Conservation (phyloP, 1,284 basidiomycete genomes). For the Trichosporon sp. region DNA sequence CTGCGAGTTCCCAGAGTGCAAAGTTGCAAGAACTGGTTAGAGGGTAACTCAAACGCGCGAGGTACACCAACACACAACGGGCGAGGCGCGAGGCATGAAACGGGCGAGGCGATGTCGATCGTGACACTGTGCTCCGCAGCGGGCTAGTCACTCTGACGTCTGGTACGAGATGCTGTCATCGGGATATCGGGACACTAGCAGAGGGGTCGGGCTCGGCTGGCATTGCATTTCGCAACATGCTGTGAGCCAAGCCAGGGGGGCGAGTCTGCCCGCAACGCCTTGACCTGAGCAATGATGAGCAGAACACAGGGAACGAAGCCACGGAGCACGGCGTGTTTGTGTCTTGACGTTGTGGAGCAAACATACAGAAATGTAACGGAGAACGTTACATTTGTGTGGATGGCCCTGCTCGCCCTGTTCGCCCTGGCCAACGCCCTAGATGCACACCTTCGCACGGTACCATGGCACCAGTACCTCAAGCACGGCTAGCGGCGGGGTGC, state of each 20-base stretch:
- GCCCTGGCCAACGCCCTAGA: background rate
- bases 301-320: constrained; percentile 1
- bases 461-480: background rate
- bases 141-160: constrained; percentile 9
- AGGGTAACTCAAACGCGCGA: background rate
- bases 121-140: constrained; percentile 1
- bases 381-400: constrained; percentile 5
- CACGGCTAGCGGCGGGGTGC: background rate
- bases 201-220: background rate
- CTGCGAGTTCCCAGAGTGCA: background rate
- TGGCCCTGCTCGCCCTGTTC: background rate
- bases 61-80: background rate
- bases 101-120: constrained; percentile 10
- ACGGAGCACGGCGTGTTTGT: background rate
- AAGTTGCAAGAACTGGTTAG: background rate
- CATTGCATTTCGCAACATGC: background rate
- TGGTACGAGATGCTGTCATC: constrained; percentile 3
- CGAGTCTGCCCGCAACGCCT: background rate
- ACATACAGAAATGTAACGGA: constrained; percentile 5
- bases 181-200: constrained; percentile 5
- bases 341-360: background rate
- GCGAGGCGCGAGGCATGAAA: background rate
- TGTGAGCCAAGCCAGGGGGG: background rate
- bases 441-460: constrained; percentile 8
- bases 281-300: constrained; percentile 5